Conservation (phyloP, 768 basidiomycete species). For the Termitomyces sp. region DNA sequence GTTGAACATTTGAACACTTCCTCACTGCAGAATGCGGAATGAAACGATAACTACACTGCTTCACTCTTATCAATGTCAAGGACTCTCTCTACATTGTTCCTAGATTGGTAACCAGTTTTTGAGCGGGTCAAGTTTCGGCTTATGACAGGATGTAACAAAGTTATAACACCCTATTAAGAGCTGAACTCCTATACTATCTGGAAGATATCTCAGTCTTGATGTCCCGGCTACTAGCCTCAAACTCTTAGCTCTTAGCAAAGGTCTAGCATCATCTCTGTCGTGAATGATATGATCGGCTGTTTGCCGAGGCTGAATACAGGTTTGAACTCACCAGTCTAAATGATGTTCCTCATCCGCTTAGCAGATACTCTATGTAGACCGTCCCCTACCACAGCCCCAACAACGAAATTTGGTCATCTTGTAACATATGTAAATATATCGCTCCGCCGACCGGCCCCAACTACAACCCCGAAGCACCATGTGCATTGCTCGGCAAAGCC, state of each 20-base stretch:
- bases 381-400: background rate
- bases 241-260: constrained; percentile 24
- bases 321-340: constrained; percentile 56
- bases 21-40: background rate
- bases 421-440: constrained; percentile 46
- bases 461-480: constrained; percentile 51
- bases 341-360: constrained; percentile 75
- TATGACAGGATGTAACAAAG: background rate
- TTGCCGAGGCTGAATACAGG: background rate
- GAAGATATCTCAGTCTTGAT: constrained; percentile 60
- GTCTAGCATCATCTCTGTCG: constrained; percentile 55
- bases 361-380: background rate
- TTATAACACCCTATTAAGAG: background rate
- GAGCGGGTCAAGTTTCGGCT: background rate
- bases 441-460: constrained; percentile 55
- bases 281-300: constrained; percentile 29
- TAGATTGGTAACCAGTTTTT: background rate
- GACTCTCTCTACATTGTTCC: background rate
- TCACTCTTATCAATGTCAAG: background rate
- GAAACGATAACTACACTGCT: background rate
- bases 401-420: background rate
- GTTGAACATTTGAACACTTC: no score
- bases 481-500: constrained; percentile 45
- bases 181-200: constrained; percentile 34
- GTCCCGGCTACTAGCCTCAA: constrained; percentile 43